Conservation (phyloP, 495 filamentous ascomycete species). For the Penicillium ucsense region DNA sequence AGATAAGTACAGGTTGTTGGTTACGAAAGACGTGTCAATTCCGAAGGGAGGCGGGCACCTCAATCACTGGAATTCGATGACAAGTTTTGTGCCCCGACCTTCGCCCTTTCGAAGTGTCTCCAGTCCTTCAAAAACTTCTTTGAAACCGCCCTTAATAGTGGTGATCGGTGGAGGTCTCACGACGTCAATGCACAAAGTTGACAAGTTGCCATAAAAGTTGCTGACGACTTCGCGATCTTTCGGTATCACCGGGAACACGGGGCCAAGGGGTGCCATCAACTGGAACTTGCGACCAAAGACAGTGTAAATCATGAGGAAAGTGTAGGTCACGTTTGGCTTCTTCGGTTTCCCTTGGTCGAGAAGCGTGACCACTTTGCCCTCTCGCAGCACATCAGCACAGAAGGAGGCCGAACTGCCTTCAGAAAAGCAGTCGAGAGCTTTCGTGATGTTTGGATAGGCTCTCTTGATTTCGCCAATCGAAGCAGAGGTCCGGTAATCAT, state of each 20-base stretch:
- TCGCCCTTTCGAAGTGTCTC: too few species aligned
- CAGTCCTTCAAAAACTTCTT: too few species aligned
- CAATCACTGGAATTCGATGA: too few species aligned
- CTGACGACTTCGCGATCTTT: conserved; percentile 7
- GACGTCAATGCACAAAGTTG: too few species aligned
- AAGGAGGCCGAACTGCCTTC: conserved; percentile 12
- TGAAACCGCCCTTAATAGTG: too few species aligned
- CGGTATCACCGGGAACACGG: conserved; percentile 6
- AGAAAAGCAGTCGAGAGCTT: conserved; percentile 16
- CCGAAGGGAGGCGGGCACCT: too few species aligned
- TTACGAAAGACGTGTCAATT: too few species aligned
- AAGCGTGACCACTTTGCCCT: conserved; percentile 12
- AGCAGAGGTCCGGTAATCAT: conserved; percentile 21
- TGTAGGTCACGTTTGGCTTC: conserved; percentile 2
- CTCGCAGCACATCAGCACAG: conserved; percentile 7
- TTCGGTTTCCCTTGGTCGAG: conserved; percentile 6
- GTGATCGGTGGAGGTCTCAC: too few species aligned
- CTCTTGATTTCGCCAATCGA: conserved; percentile 1
- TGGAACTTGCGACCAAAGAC: conserved; percentile 10
- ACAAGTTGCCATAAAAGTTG: conserved; percentile 12
- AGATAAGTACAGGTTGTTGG: too few species aligned
- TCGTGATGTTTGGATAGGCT: conserved; percentile 9
- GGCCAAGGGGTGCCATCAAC: conserved; percentile 12
- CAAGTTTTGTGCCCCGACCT: too few species aligned
- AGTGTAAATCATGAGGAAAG: conserved; percentile 11